Conservation (phyloP, 148 eudicot genomes). For the Cornus kousa region DNA sequence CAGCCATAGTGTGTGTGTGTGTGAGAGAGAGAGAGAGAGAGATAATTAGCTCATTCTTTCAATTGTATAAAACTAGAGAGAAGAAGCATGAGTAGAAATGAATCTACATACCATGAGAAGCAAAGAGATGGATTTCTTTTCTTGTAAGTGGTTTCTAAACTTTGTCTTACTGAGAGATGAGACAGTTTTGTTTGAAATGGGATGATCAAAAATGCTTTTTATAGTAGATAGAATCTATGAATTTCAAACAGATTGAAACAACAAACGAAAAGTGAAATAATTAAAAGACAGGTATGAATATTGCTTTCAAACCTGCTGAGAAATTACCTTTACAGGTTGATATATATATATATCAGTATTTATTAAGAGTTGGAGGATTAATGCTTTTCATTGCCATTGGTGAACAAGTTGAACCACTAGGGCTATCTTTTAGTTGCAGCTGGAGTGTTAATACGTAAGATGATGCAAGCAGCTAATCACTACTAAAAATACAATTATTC, state of each 20-base stretch:
- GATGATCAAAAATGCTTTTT: neutral
- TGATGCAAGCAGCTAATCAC: too few relatives aligned
- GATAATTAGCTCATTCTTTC: too few relatives aligned
- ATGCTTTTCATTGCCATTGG: too few relatives aligned
- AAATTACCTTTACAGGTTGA: neutral
- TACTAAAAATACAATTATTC: too few relatives aligned
- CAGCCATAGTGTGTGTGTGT: too few relatives aligned
- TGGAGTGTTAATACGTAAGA: too few relatives aligned
- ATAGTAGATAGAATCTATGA: neutral
- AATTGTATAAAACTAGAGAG: too few relatives aligned
- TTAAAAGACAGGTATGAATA: too few relatives aligned
- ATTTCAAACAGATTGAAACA: neutral
- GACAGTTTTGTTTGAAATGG: neutral
- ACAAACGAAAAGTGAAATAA: neutral
- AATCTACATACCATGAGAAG: slow-evolving; percentile 1
- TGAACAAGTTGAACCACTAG: too few relatives aligned
- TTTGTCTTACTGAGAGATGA: neutral
- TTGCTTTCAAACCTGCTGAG: neutral
- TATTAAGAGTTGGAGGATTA: too few relatives aligned
- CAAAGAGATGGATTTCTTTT: slow-evolving; percentile 6
- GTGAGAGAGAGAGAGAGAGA: neutral
- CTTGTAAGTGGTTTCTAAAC: neutral
- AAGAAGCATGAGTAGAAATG: neutral
- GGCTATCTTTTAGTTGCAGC: too few relatives aligned
- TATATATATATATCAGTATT: too few relatives aligned